These are phyloP conservation scores for Vitis cinerea DNA, from an alignment of 164 flowering plant species.

Conservation along the genomic window DNA sequence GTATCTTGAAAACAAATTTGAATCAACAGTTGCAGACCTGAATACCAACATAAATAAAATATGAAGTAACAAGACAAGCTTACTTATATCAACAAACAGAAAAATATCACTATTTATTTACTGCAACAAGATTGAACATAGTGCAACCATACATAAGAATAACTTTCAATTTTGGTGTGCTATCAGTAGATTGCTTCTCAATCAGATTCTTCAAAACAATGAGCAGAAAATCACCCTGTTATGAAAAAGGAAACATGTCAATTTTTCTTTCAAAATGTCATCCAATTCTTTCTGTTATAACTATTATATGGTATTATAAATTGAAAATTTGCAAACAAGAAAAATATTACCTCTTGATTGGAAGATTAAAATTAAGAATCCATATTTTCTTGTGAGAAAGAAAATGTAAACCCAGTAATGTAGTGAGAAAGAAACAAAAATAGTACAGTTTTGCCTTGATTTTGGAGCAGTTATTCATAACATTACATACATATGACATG, in stretches of 20 bases:
- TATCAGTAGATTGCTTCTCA: slow-evolving; percentile 56
- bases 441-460: too few species aligned
- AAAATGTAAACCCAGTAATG: too few species aligned
- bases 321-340: not conserved
- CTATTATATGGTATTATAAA: too few species aligned
- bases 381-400: too few species aligned
- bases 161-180: slow-evolving; percentile 58
- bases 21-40: slow-evolving; percentile 97
- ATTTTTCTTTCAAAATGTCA: not conserved
- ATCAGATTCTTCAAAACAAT: slow-evolving; percentile 74
- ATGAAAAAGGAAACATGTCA: slow-evolving; percentile 8
- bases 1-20: slow-evolving; percentile 72
- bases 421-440: too few species aligned
- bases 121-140: not conserved
- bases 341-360: not conserved
- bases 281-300: not conserved
- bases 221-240: slow-evolving; percentile 92
- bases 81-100: not conserved
- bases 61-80: slow-evolving; percentile 1
- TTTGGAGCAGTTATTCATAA: too few species aligned
- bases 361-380: too few species aligned
- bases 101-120: not conserved
- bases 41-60: slow-evolving; percentile 3
- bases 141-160: slow-evolving; percentile 70
- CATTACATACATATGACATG: too few species aligned